Conservation (phyloP, 1,284 basidiomycete species). For the Tetrapyrgos nigripes region DNA sequence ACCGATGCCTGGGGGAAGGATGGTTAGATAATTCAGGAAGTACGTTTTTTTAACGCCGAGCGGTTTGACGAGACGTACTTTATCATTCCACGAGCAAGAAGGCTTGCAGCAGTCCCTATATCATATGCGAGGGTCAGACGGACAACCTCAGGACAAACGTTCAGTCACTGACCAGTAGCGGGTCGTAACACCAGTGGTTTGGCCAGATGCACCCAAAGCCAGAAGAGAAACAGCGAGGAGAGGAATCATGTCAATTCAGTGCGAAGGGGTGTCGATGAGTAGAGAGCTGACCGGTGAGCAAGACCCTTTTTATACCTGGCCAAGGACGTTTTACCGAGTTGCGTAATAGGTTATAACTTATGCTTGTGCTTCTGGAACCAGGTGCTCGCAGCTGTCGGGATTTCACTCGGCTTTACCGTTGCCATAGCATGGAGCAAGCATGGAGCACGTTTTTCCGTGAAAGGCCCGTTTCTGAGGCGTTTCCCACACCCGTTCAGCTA, state of each 20-base stretch:
- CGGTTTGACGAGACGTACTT: too few species aligned
- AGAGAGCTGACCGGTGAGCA: not conserved
- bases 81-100: constrained; percentile 18
- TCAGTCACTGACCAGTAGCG: constrained; percentile 14
- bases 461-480: too few species aligned
- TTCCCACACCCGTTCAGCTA: too few species aligned
- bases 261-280: not conserved
- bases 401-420: too few species aligned
- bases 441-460: not conserved
- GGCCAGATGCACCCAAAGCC: constrained; percentile 9
- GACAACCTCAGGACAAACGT: not conserved
- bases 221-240: not conserved
- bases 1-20: constrained; percentile 15
- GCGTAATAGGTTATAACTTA: too few species aligned
- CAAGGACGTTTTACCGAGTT: too few species aligned
- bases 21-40: not conserved
- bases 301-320: not conserved
- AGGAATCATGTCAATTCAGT: not conserved
- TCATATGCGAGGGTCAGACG: not conserved
- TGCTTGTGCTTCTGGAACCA: too few species aligned
- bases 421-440: too few species aligned
- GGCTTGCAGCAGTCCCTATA: constrained; percentile 22
- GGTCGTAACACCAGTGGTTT: constrained; percentile 16
- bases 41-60: too few species aligned
- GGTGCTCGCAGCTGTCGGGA: too few species aligned